Conservation (phyloP, 768 basidiomycete species). For the Lactifluus pinguis region DNA sequence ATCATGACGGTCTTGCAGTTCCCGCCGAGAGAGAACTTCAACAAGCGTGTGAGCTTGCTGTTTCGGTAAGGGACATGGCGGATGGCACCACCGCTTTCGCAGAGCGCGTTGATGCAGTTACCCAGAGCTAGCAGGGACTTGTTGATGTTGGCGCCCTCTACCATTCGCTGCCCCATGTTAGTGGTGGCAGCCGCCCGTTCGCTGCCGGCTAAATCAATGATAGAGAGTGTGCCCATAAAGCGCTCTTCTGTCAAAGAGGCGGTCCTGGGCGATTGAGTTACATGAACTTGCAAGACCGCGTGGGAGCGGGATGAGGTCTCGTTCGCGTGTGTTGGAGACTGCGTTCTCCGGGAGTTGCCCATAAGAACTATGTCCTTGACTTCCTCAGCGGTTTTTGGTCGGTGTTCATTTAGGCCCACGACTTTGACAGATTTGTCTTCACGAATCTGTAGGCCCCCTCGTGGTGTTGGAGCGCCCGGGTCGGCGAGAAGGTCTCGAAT, state of each 20-base stretch:
- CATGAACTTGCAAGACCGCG: slow-evolving; percentile 93
- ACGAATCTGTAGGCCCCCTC: slow-evolving; percentile 85
- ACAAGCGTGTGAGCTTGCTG: slow-evolving; percentile 93
- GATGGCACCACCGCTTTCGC: slow-evolving; percentile 80
- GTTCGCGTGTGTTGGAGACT: slow-evolving; percentile 93
- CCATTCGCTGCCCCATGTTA: slow-evolving; percentile 97
- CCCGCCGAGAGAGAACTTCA: slow-evolving; percentile 96
- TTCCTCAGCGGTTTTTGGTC: slow-evolving; percentile 77
- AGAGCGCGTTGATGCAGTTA: slow-evolving; percentile 97
- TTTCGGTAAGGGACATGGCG: slow-evolving; percentile 96
- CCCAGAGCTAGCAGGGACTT: slow-evolving; percentile 95
- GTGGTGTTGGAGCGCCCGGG: slow-evolving; percentile 47
- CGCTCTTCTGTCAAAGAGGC: slow-evolving; percentile 74
- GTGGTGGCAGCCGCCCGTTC: slow-evolving; percentile 93
- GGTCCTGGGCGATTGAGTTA: slow-evolving; percentile 79
- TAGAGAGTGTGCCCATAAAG: slow-evolving; percentile 86
- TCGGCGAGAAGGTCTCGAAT: slow-evolving; percentile 92
- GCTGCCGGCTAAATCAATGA: slow-evolving; percentile 96
- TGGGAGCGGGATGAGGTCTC: slow-evolving; percentile 96
- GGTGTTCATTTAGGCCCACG: slow-evolving; percentile 71
- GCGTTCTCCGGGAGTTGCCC: slow-evolving; percentile 83
- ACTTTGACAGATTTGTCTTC: slow-evolving; percentile 94
- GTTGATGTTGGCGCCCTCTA: slow-evolving; percentile 99
- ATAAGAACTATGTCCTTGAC: slow-evolving; percentile 89
- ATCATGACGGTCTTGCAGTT: slow-evolving; percentile 99